Evolutionary conservation across 148 eudicot genomes (phyloP), one percentile per base, ranked within the genome.

Genomic region (Cornus kousa): DNA sequence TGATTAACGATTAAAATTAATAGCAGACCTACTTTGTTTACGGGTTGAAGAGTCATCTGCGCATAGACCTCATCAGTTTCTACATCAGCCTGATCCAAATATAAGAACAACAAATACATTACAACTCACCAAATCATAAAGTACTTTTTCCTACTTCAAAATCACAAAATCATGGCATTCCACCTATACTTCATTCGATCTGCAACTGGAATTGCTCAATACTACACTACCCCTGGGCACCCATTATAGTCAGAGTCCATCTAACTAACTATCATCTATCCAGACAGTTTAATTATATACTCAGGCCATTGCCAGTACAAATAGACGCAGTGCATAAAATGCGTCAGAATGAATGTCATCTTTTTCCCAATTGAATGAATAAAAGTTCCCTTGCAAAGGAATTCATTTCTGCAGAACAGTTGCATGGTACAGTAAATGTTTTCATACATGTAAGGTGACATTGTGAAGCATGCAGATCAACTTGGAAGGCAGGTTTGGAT

Each of bases 21-120:
- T 69, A 20, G 72, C 59, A 22, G 60, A 78, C 83, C 66, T 81
- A 93, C 99, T 87, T 92, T 96, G 84, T 75, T 93, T 80, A 96
- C 98, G 22, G 99, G 97, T 82, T 92, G 98, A 85, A 95, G 99
- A 67, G 97, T 95, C 99, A 95, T 90, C 85, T 95, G 99, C n/a
- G 99, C 98, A 85, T 95, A 95, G 20, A 95, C 99, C 88, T 95
- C 99, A 83, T 95, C 99, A 5, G 95, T 93, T 87, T 95, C 99
- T 17, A 87, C 82, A 88, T 95, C 99, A 88, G 99, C 99, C 99
- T 95, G 85, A 28, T 39, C 16, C 74, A 74, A 46, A n/a, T 14
- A 72, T 19, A 35, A 43, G 37, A 76, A 43, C 48, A 43, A 6
- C 10, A 43, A 37, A 70, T 2, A 55, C 60, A 62, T 28, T 59